phyloP scores from a whole-genome alignment of 257 asterid genomes.

The Nemophila menziesii region DNA sequence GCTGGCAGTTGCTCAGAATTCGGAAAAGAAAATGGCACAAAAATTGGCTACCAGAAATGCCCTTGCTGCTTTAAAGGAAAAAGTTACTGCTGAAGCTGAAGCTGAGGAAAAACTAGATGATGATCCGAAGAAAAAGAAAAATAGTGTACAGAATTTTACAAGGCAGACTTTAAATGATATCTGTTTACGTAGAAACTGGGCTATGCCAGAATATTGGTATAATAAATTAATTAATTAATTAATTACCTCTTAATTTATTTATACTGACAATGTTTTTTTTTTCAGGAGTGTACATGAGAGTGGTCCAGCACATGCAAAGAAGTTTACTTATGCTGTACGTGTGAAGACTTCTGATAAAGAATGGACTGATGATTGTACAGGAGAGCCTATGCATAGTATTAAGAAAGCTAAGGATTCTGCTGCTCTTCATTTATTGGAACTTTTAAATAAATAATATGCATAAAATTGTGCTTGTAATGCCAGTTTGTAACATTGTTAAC shows the following conservation, averaged over 20 bases:
- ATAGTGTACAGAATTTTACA: conserved; percentile 69
- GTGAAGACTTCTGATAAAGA: conserved; percentile 84
- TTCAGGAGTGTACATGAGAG: conserved; percentile 76
- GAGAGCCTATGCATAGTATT: conserved; percentile 96
- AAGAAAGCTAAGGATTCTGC: conserved; percentile 98
- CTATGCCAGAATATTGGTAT: conserved; percentile 92
- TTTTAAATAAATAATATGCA: conserved; percentile 54
- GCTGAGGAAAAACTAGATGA: conserved; percentile 39
- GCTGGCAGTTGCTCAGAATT: conserved; percentile 76
- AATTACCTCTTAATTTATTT: neutral
- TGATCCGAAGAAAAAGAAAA: conserved; percentile 53
- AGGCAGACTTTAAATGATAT: conserved; percentile 93
- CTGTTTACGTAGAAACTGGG: conserved; percentile 92
- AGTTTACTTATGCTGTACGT: conserved; percentile 79
- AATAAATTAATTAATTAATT: neutral
- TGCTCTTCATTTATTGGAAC: conserved; percentile 74
- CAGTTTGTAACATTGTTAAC: too few relatives aligned
- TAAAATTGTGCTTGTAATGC: too few relatives aligned
- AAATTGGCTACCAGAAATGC: conserved; percentile 97
- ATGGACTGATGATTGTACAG: conserved; percentile 89
- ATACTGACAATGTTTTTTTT: neutral
- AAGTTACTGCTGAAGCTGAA: conserved; percentile 57
- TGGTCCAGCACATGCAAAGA: conserved; percentile 98
- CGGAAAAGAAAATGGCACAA: conserved; percentile 98
- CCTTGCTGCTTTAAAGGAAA: conserved; percentile 73